Evolutionary conservation across 2,329 filamentous ascomycete genomes (phyloP), one percentile per base, ranked within the genome.

Genomic region (Annulohypoxylon truncatum): DNA sequence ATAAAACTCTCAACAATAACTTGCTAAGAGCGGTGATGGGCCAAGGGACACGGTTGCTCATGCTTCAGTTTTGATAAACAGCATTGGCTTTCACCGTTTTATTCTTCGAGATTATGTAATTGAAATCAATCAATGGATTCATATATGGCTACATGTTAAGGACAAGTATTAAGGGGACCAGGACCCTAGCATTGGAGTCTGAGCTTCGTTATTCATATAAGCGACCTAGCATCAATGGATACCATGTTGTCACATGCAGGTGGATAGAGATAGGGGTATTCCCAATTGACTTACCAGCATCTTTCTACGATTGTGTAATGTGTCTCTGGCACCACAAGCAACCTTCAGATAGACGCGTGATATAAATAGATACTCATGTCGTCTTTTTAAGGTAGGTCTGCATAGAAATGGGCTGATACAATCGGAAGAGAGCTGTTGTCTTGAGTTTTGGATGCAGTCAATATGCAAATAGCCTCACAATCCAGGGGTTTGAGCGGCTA

Each of bases 311-410:
- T 35, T n/a, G 18, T 47, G 53, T 33, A 26, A 46, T 9, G 10
- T 7, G 9, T 12, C 8, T 35, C 20, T 18, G 18, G 26, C 40
- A 15, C 24, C 15, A 44, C 52, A 44, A 54, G 15, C 31, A 42
- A 31, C 6, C 15, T 31, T 2, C 10, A 44, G 7, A 52, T 8
- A 9, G 13, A 38, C 38, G 24, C 13, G 38, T 57, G 44, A 26
- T 28, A 57, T n/a, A 18, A 8, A 29, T 33, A 15, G 24, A n/a
- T 7, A 15, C 18, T 12, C 31, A 28, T 38, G 62, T 65, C 28
- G 51, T 65, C 51, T 46, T 6, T 58, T 66, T 61, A 51, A 61
- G 29, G 42, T 61, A 63, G 33, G 53, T 46, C 47, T 51, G 47
- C 47, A 48, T 61, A 15, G 20, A 40, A 47, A 61, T 53, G 52